Base-by-base conservation (phyloP, 1,284 basidiomycete genomes). In the Gomphus sp. region DNA sequence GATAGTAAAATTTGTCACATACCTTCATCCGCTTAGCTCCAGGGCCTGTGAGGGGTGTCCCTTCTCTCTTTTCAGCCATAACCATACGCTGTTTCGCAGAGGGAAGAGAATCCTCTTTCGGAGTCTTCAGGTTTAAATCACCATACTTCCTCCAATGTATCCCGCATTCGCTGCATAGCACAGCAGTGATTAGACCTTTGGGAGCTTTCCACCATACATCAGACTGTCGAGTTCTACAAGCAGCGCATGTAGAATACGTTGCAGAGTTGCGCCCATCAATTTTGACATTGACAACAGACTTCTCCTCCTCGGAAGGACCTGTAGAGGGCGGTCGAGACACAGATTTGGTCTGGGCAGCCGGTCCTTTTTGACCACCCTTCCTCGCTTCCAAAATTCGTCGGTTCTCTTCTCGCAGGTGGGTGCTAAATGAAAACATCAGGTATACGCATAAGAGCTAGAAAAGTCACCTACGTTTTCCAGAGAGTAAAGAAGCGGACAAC, bases 131-230 rank as follows among this genome's bases (percentile, higher is more conserved):
- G 65, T 86, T 89, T 47, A 91, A 73, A 65, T 94, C 91, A 0
- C 91, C 92, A 68, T 95, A 95, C 71, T 93, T 94, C 63, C 92
- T 76, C 85, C 91, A 95, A 64, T 82, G 84, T 41, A 78, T 76
- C 54, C 92, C 91, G 67, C 92, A 95, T 36, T 71, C 78, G 54
- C 93, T 88, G 70, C 92, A 93, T 63, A 94, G 80, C 50, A 92
- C 78, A 58, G 76, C 77, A 1, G 80, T 84, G 22, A 76, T 76
- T 56, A 94, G 78, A 45, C 85, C 83, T 69, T 90, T 88, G 4
- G 90, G 89, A 55, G 91, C 86, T 71, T 89, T 86, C 91, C 90
- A 93, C 93, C 91, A 95, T 4, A 74, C 74, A 52, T 76, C 80
- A 8, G 85, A 89, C 63, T 86, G 87, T 61, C 81, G 82, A 28